phyloP scores from a whole-genome alignment of 2,329 filamentous ascomycete species.

The Ophiostoma tasmaniense region DNA sequence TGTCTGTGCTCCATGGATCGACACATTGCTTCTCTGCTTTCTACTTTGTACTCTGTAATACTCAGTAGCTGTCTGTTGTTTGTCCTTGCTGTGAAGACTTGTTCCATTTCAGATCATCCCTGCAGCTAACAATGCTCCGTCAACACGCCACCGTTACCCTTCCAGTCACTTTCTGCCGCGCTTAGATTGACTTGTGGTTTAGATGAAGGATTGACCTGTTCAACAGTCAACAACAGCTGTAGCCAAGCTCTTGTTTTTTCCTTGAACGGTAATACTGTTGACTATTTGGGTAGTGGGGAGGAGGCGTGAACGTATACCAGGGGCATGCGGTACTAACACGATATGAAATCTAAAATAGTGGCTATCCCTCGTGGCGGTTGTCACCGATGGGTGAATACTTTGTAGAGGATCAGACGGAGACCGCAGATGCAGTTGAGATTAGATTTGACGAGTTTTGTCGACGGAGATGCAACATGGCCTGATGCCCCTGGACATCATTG shows the following conservation, averaged over 20 bases:
- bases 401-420: background rate
- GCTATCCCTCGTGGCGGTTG: background rate
- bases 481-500: background rate
- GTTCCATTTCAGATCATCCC: background rate
- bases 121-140: background rate
- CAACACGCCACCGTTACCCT: background rate
- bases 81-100: background rate
- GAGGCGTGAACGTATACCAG: background rate
- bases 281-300: background rate
- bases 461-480: background rate
- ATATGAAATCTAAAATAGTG: background rate
- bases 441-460: background rate
- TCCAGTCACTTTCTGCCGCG: background rate
- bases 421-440: background rate
- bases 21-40: background rate
- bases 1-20: background rate
- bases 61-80: background rate
- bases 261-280: background rate
- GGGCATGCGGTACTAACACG: background rate
- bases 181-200: background rate
- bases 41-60: background rate
- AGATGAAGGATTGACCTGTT: background rate
- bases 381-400: background rate
- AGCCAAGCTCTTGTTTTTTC: background rate
- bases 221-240: background rate